Evolutionary conservation across 2,329 filamentous ascomycete genomes (phyloP), one percentile per base, ranked within the genome.

Genomic region (Blastomyces emzantsi): DNA sequence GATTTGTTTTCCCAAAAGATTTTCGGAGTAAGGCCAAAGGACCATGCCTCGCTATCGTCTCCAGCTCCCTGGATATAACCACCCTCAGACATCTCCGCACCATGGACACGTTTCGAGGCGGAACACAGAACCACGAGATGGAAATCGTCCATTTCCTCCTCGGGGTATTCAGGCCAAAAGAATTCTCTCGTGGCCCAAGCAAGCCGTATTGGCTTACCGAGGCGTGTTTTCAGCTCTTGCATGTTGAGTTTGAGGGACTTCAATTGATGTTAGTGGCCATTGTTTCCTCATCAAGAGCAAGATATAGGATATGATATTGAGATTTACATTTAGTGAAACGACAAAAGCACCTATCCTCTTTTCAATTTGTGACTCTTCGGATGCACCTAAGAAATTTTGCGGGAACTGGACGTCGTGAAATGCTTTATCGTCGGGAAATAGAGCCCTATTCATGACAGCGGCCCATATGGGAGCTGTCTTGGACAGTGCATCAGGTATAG

Each of bases 391-490:
- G 36, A 88, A 85, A 65, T 87, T 83, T 0, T 87, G 85, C 1
- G 92, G 90, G 4, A 90, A 88, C 70, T 86, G 83, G 8, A 97
- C 81, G 1, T 75, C 69, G 70, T 87, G 80, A 25, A 74, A 77
- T 19, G 73, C 71, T 22, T 70, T 68, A 2, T 78, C 68, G 25
- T 80, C 76, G 0, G 89, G 88, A 73, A 96, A 96, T 4, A 97
- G 78, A 2, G 86, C 80, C 57, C 83, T 81, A 76, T 97, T 97
- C 70, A 97, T 77, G 22, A 97, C 90, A 66, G 88, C 85, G 75
- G 90, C 92, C 94, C 94, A 99, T 66, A 96, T 90, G 1, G 94
- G 93, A 33, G 97, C 82, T 0, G 94, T 97, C 75, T 96, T 97
- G 70, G 89, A 91, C 22, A 99, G 82, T 19, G 94, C 92, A 77